Percentiles rank a stretch among this genome's conserved stretches.
Evolutionary conservation across 2,329 filamentous ascomycete species (phyloP).

Genomic region (Amphichorda felina): DNA sequence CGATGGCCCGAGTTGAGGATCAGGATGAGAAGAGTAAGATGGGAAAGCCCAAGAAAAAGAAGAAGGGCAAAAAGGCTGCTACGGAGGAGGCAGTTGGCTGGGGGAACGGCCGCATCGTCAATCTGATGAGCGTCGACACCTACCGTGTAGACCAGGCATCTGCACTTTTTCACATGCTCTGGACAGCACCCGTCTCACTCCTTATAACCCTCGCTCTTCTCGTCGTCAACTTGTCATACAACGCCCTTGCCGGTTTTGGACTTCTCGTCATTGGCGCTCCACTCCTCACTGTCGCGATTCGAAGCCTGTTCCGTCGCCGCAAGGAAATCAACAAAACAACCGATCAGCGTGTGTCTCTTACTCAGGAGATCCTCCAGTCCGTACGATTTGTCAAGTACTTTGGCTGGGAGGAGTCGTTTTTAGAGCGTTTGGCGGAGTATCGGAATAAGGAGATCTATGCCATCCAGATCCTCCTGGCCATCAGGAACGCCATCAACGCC

Average conservation of each 20-base stretch:
- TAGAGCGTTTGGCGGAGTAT: slow-evolving; percentile 63
- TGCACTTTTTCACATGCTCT: slow-evolving; percentile 82
- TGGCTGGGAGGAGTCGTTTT: slow-evolving; percentile 84
- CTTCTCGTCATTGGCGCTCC: slow-evolving; percentile 71
- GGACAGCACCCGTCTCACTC: slow-evolving; percentile 73
- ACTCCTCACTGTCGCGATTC: slow-evolving; percentile 64
- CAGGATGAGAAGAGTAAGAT: slow-evolving; percentile 26
- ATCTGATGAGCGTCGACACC: slow-evolving; percentile 90
- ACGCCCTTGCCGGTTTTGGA: slow-evolving; percentile 77
- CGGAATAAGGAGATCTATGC: slow-evolving; percentile 65
- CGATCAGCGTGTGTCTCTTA: slow-evolving; percentile 81
- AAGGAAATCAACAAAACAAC: slow-evolving; percentile 84
- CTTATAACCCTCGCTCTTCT: slow-evolving; percentile 71
- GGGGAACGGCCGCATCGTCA: slow-evolving; percentile 86
- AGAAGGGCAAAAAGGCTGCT: slow-evolving; percentile 17
- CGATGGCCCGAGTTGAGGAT: slow-evolving; percentile 12
- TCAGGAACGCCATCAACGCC: slow-evolving; percentile 76
- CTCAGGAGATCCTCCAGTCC: slow-evolving; percentile 82
- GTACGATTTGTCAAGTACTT: slow-evolving; percentile 96
- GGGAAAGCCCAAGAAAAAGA: slow-evolving; percentile 27
- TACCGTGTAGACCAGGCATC: slow-evolving; percentile 84
- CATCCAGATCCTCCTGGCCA: slow-evolving; percentile 74
- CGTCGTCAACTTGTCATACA: slow-evolving; percentile 79
- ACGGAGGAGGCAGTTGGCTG: slow-evolving; percentile 62
- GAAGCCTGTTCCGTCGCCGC: slow-evolving; percentile 62